Evolutionary conservation across 208 protist genomes (phyloP).

Genomic region (Polymyxa betae): DNA sequence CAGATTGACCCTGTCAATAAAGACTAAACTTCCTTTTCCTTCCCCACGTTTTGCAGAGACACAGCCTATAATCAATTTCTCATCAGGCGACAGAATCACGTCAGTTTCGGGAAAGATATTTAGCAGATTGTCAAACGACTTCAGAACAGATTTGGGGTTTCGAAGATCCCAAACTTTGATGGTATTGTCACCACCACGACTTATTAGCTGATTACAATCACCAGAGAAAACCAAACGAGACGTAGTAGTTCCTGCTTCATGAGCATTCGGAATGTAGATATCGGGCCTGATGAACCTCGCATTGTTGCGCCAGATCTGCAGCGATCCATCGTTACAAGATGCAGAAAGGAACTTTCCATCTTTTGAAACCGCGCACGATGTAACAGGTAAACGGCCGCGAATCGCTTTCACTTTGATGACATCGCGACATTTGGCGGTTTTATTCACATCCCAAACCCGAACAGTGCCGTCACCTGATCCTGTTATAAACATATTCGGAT

Average conservation of each 20-base stretch:
- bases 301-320: background rate
- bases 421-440: background rate
- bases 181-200: background rate
- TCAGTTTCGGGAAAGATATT: background rate
- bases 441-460: background rate
- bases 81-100: conserved; percentile 5
- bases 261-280: background rate
- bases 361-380: background rate
- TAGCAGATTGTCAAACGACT: background rate
- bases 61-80: background rate
- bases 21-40: background rate
- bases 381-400: background rate
- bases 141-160: background rate
- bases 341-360: background rate
- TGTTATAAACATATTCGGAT: background rate
- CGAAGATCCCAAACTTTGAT: conserved; percentile 20
- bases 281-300: background rate
- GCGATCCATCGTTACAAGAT: background rate
- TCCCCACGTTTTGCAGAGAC: background rate
- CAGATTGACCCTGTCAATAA: background rate
- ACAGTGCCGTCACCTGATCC: background rate
- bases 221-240: background rate
- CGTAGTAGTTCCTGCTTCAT: background rate
- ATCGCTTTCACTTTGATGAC: background rate
- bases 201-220: background rate